Evolutionary conservation across 2,329 filamentous ascomycete species (phyloP).

Genomic region (Phialophora tarda): DNA sequence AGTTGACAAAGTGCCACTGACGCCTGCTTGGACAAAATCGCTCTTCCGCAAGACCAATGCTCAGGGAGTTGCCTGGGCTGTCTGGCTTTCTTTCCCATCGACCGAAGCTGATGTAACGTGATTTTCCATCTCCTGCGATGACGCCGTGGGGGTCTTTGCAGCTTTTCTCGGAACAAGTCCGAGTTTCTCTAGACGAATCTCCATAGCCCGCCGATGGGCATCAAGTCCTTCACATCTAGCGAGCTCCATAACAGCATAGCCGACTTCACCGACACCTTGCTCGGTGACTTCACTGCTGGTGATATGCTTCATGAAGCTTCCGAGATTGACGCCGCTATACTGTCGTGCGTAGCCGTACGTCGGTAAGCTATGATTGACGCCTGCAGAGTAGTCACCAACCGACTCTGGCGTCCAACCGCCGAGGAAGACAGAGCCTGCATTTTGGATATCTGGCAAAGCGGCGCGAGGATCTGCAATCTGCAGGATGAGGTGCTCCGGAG

Average conservation of each 20-base stretch:
- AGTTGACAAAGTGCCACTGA: neutral
- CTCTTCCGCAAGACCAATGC: neutral
- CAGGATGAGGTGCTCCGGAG: slow-evolving; percentile 93
- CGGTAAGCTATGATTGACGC: slow-evolving; percentile 94
- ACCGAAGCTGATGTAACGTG: neutral
- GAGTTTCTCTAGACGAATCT: slow-evolving; percentile 62
- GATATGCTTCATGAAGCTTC: slow-evolving; percentile 96
- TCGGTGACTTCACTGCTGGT: slow-evolving; percentile 89
- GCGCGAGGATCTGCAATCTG: slow-evolving; percentile 79
- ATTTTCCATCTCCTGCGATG: neutral
- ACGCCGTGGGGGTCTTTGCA: neutral
- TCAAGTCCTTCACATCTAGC: slow-evolving; percentile 94
- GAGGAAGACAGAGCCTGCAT: slow-evolving; percentile 95
- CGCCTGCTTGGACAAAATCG: neutral
- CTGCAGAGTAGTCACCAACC: slow-evolving; percentile 96
- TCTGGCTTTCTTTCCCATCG: neutral
- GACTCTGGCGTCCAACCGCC: slow-evolving; percentile 97
- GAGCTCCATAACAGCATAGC: slow-evolving; percentile 88
- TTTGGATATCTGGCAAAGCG: slow-evolving; percentile 79
- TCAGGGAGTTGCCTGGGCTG: neutral
- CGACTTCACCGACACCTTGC: slow-evolving; percentile 83
- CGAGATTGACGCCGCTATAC: slow-evolving; percentile 96
- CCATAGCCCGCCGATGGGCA: slow-evolving; percentile 80
- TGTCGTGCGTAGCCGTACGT: slow-evolving; percentile 98
- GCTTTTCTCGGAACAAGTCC: slow-evolving; percentile 29